Evolutionary conservation across 192 early-diverging fungal species (phyloP), one percentile per base, ranked within the genome.

Genomic region (Kappamyces sp.): DNA sequence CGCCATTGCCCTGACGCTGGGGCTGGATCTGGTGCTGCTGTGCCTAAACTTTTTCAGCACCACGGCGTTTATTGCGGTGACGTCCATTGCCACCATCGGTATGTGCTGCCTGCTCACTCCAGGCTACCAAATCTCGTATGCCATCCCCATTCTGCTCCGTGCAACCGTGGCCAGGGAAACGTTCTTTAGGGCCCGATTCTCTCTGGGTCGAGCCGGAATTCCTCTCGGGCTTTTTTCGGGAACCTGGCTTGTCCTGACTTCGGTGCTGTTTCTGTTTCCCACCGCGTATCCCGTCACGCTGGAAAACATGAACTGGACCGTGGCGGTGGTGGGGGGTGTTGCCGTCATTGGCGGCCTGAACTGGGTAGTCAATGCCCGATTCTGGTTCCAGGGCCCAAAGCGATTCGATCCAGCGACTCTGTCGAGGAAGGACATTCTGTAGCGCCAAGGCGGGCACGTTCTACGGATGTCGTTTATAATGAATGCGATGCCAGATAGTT

Each of bases 31-130:
- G 15, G 57, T 62, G 13, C 31, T 68, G 1, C 55, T 64, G 31
- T 3, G 63, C 52, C 49, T 23, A 23, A 23, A 23, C 23, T 23
- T 47, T 67, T 38, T 58, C 54, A 31, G 60, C 48, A 9, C 49
- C 1, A 49, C 58, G 38, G 73, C 66, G 1, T 72, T 75, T 50
- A 63, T 51, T 10, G 73, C 73, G 43, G 59, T 72, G 32, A 68
- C 66, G 2, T 72, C 70, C 5, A 67, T 72, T 13, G 62, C 71
- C 9, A 73, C 73, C 40, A 75, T 75, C 36, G 66, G 23, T 23
- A 23, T 23, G 23, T 23, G 23, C 23, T 23, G 23, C 23, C 23
- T 23, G 23, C 23, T 23, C 23, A 23, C 23, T 23, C 23, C 23
- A 23, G 57, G 70, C 7, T 49, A 74, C 34, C 66, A 69, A 42